These are phyloP conservation scores for Closterium sp. DNA, from an alignment of 139 green algal genomes.

Conservation along the genomic window DNA sequence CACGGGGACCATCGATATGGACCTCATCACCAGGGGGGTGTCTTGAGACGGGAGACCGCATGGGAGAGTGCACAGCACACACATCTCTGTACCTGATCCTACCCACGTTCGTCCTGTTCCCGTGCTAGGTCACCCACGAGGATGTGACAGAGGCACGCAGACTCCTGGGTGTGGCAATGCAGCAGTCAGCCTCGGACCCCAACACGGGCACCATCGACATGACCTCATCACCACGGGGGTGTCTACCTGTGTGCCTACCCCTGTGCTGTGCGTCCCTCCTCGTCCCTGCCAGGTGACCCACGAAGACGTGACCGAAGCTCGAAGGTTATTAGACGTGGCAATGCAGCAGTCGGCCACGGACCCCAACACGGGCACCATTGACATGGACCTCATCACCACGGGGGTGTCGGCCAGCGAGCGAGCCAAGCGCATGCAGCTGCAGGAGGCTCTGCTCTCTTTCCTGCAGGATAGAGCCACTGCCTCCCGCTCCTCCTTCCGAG, in stretches of 20 bases:
- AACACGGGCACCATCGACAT: conserved; percentile 56
- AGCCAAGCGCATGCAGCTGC: conserved; percentile 2
- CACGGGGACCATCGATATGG: conserved; percentile 52
- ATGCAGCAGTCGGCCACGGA: conserved; percentile 77
- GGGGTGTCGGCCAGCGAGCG: conserved; percentile 23
- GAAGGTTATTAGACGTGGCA: conserved; percentile 69
- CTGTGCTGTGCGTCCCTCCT: too few relatives aligned
- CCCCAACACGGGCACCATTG: conserved; percentile 59
- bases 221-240: conserved; percentile 22
- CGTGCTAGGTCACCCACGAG: conserved; percentile 18
- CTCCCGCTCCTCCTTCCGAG: conserved; percentile 8
- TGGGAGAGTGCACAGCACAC: too few relatives aligned
- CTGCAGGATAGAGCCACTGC: background rate
- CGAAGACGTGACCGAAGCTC: conserved; percentile 67
- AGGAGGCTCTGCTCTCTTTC: background rate
- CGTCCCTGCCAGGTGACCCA: conserved; percentile 41
- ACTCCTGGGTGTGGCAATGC: conserved; percentile 73
- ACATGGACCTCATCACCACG: conserved; percentile 46
- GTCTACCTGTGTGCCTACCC: too few relatives aligned
- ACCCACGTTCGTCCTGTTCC: too few relatives aligned
- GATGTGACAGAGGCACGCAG: conserved; percentile 70
- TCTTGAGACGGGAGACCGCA: too few relatives aligned
- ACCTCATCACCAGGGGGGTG: conserved; percentile 44
- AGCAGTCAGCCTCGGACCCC: conserved; percentile 72
- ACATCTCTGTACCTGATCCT: too few relatives aligned